These are phyloP conservation scores for Xylaria sp. DNA, from an alignment of 2,329 filamentous ascomycete genomes.

Conservation along the genomic window DNA sequence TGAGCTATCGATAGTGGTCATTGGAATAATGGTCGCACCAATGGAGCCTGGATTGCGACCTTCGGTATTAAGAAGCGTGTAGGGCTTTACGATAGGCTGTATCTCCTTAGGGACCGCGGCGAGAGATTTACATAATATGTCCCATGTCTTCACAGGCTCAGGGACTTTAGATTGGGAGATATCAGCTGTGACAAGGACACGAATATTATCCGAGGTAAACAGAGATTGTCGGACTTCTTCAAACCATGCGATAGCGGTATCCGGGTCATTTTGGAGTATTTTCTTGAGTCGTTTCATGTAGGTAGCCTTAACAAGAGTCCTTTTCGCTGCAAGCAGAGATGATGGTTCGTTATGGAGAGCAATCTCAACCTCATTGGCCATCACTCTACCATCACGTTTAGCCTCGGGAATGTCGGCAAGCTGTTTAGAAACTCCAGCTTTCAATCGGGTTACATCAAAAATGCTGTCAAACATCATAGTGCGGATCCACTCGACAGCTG, in stretches of 20 bases:
- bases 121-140: constrained; percentile 66
- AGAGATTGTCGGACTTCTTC: constrained; percentile 79
- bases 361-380: constrained; percentile 73
- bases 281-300: constrained; percentile 89
- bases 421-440: constrained; percentile 78
- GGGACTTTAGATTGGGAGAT: constrained; percentile 71
- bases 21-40: constrained; percentile 82
- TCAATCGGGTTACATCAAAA: constrained; percentile 77
- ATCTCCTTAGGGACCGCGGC: constrained; percentile 63
- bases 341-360: constrained; percentile 84
- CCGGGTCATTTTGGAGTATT: constrained; percentile 79
- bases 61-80: constrained; percentile 77
- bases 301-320: constrained; percentile 84
- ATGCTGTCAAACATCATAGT: constrained; percentile 89
- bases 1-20: constrained; percentile 92
- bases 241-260: constrained; percentile 79
- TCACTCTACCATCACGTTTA: constrained; percentile 83
- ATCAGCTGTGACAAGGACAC: constrained; percentile 85
- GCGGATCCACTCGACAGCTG: constrained; percentile 83
- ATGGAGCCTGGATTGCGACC: constrained; percentile 79
- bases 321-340: constrained; percentile 79
- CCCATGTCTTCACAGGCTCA: constrained; percentile 83
- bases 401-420: constrained; percentile 91
- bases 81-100: constrained; percentile 75
- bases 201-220: constrained; percentile 86